A percentile compares a stretch with the other conserved stretches of the same genome.
phyloP scores from a whole-genome alignment of 371 early-diverging fungal genomes.

The Syncephalastrum monosporum region DNA sequence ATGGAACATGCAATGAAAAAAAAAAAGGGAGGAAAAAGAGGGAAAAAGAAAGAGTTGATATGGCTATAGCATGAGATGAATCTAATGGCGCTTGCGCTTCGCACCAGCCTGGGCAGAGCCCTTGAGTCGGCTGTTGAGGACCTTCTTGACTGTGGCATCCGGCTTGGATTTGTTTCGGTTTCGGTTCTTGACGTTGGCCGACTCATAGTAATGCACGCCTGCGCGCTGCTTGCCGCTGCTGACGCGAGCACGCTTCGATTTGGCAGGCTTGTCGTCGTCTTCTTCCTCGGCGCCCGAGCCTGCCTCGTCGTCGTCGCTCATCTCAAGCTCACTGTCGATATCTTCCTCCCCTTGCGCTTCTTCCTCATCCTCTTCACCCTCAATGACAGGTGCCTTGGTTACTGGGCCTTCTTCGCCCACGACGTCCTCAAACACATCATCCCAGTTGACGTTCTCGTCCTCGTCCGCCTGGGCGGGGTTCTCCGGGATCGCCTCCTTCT shows the following conservation, averaged over 20 bases:
- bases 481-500: slow-evolving; percentile 53
- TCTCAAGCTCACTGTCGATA: slow-evolving; percentile 58
- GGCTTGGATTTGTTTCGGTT: slow-evolving; percentile 79
- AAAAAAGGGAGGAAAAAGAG: background rate
- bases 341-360: slow-evolving; percentile 48
- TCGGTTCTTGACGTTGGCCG: slow-evolving; percentile 91
- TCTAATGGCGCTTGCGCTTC: slow-evolving; percentile 42
- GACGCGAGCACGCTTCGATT: slow-evolving; percentile 19
- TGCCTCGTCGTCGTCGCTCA: slow-evolving; percentile 49
- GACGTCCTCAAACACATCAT: slow-evolving; percentile 84
- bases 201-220: slow-evolving; percentile 84
- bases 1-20: slow-evolving; percentile 3
- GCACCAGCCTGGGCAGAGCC: slow-evolving; percentile 31
- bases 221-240: slow-evolving; percentile 67
- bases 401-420: slow-evolving; percentile 69
- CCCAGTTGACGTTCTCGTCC: slow-evolving; percentile 74
- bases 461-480: slow-evolving; percentile 48
- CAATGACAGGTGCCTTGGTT: slow-evolving; percentile 24
- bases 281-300: slow-evolving; percentile 29
- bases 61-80: background rate
- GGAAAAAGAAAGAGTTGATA: slow-evolving; percentile 6
- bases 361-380: slow-evolving; percentile 24
- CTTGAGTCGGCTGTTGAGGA: slow-evolving; percentile 41
- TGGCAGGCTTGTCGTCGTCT: slow-evolving; percentile 21
- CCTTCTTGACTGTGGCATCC: slow-evolving; percentile 53